A percentile compares a stretch with the other conserved stretches of the same genome.
These are phyloP conservation scores for Colletotrichum karsti DNA, from an alignment of 2,329 filamentous ascomycete genomes.

Conservation along the genomic window DNA sequence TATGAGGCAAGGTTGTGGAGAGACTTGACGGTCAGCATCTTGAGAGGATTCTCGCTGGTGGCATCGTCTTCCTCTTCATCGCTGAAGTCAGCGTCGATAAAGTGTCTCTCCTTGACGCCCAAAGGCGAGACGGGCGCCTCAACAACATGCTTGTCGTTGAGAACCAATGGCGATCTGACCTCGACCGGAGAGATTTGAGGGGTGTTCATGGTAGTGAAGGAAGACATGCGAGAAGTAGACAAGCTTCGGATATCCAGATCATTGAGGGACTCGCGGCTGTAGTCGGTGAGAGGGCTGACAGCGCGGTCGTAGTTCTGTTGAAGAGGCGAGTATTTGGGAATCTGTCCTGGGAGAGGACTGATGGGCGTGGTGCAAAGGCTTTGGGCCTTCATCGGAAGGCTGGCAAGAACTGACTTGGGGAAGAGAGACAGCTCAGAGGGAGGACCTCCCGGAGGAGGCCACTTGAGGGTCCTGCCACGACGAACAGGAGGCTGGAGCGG, in stretches of 20 bases:
- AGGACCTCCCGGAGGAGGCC: conserved; percentile 38
- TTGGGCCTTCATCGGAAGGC: conserved; percentile 41
- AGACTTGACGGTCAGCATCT: conserved; percentile 54
- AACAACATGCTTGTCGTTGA: conserved; percentile 20
- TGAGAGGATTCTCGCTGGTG: conserved; percentile 39
- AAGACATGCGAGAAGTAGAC: conserved; percentile 36
- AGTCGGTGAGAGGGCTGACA: conserved; percentile 45
- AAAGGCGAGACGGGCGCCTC: too few relatives aligned
- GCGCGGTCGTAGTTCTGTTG: conserved; percentile 65
- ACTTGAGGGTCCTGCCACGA: conserved; percentile 57
- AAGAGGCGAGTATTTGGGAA: conserved; percentile 56
- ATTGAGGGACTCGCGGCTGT: not conserved
- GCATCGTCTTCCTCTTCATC: conserved; percentile 37
- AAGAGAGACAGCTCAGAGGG: conserved; percentile 43
- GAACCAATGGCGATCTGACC: conserved; percentile 35
- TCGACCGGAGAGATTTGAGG: conserved; percentile 28
- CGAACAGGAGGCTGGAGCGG: conserved; percentile 61
- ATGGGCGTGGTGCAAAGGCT: conserved; percentile 31
- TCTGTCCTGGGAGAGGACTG: conserved; percentile 26
- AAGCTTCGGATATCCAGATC: conserved; percentile 21
- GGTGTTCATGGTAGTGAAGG: conserved; percentile 31
- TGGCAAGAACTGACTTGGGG: conserved; percentile 45
- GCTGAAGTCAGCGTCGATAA: conserved; percentile 33
- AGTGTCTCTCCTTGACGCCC: not conserved
- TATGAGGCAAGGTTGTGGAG: conserved; percentile 65